These are phyloP conservation scores for Diaporthe citrichinensis DNA, from an alignment of 2,329 filamentous ascomycete genomes.

Conservation along the genomic window DNA sequence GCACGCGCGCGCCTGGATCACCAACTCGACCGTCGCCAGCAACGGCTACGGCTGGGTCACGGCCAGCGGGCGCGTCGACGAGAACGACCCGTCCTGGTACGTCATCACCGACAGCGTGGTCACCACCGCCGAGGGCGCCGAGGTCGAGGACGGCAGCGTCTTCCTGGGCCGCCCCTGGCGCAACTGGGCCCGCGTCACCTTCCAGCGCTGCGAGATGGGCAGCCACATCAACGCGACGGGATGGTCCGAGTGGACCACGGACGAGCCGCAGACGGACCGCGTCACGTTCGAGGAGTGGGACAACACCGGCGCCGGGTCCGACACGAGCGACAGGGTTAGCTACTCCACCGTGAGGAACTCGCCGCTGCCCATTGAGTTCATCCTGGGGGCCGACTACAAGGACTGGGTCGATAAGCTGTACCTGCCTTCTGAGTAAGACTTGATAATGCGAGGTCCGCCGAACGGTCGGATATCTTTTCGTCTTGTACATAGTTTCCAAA, in stretches of 20 bases:
- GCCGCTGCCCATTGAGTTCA: slow-evolving; percentile 52
- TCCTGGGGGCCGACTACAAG: slow-evolving; percentile 4
- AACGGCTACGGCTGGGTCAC: slow-evolving; percentile 62
- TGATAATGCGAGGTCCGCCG: neutral
- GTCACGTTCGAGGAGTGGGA: slow-evolving; percentile 67
- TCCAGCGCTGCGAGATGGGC: slow-evolving; percentile 61
- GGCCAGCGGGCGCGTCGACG: slow-evolving; percentile 56
- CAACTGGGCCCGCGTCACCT: slow-evolving; percentile 62
- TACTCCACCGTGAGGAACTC: slow-evolving; percentile 57
- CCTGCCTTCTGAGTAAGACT: neutral
- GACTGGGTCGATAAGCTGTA: slow-evolving; percentile 31
- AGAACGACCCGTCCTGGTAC: slow-evolving; percentile 61
- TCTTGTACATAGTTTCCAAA: slow-evolving; percentile 21
- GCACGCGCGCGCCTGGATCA: slow-evolving; percentile 66
- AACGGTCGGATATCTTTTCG: neutral
- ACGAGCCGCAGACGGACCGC: slow-evolving; percentile 59
- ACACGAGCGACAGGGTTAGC: slow-evolving; percentile 59
- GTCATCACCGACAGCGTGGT: slow-evolving; percentile 68
- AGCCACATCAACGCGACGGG: slow-evolving; percentile 65
- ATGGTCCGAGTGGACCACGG: slow-evolving; percentile 64
- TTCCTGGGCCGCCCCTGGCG: slow-evolving; percentile 69
- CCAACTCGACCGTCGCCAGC: slow-evolving; percentile 62
- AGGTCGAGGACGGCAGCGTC: slow-evolving; percentile 56
- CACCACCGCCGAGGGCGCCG: slow-evolving; percentile 53
- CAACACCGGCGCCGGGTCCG: slow-evolving; percentile 65